A percentile compares a stretch with the other conserved stretches of the same genome.
Conservation (phyloP, 768 basidiomycete genomes). For the Calvatia gigantea region DNA sequence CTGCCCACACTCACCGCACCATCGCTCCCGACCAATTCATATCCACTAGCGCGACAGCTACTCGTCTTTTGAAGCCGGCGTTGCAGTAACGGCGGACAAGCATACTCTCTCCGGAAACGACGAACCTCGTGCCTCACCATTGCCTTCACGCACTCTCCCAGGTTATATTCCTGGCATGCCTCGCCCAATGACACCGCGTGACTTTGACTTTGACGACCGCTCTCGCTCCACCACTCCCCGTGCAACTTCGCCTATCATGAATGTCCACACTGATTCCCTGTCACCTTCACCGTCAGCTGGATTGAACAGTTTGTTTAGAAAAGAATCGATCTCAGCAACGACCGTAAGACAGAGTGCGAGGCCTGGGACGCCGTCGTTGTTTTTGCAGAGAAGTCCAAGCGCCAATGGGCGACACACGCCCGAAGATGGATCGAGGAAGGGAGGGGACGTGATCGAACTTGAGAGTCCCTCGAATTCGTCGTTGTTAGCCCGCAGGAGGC, state of each 20-base stretch:
- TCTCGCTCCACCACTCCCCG: constrained; percentile 78
- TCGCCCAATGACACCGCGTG: constrained; percentile 86
- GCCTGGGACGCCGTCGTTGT: constrained; percentile 52
- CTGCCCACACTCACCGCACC: background rate
- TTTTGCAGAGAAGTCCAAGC: constrained; percentile 45
- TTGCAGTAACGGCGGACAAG: constrained; percentile 35
- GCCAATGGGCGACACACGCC: constrained; percentile 67
- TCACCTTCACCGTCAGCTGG: constrained; percentile 23
- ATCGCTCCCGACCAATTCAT: constrained; percentile 13
- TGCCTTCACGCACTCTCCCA: constrained; percentile 62
- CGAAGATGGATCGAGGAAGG: constrained; percentile 37
- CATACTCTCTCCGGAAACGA: constrained; percentile 39
- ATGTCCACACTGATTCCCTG: constrained; percentile 26
- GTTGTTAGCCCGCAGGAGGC: constrained; percentile 53
- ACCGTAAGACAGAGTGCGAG: constrained; percentile 40
- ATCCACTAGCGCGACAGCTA: constrained; percentile 30
- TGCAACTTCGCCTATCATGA: constrained; percentile 60
- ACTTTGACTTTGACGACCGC: constrained; percentile 63
- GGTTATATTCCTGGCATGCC: constrained; percentile 92
- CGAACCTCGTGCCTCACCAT: constrained; percentile 54
- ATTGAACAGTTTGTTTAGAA: constrained; percentile 39
- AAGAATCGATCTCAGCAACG: constrained; percentile 52
- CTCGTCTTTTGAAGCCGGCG: constrained; percentile 53
- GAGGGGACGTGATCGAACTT: constrained; percentile 36
- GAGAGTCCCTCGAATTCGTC: constrained; percentile 51